Base-by-base conservation (phyloP, 129 eudicot genomes). In the Flaveria ramosissima region DNA sequence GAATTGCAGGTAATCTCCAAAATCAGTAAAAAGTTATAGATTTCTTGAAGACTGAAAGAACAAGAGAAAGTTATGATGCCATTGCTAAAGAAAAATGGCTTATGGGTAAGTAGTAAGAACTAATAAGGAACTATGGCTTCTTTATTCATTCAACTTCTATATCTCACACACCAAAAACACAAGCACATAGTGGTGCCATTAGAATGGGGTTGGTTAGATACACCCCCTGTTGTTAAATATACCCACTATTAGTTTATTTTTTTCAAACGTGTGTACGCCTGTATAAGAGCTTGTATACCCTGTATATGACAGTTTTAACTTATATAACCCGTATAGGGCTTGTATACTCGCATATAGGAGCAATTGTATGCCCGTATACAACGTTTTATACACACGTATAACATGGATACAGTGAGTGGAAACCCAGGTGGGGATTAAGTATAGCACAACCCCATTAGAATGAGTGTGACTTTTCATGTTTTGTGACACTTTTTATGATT, bases 401-500 rank as follows among this genome's bases (percentile, higher is more conserved):
- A 32, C 0, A 5, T 1, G 39, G 39, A 32, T 32, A 32, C 39
- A 32, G 3, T 4, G 39, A 32, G 39, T 32, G 39, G 39, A 32
- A 32, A 32, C 39, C 39, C 39, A 32, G 7, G 7, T 32, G 39
- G 7, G 39, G 39, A 32, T 32, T 36, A 36, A 5, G 7, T 36
- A 36, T 5, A 36, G 41, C 41, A 36, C 7, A 36, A 36, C 8
- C 5, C 57, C 23, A 57, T 9, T 9, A 13, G 51, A 70, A 78
- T 78, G 82, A 78, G 82, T 78, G 39, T 43, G 82, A n/a, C 27
- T 78, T 78, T 78, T 59, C 82, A 78, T 78, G 77, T 68, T 70
- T 45, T 78, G 70, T 53, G 76, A 59, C 14, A 12, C 82, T 78
- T 70, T 70, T 78, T 70, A 78, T 78, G 77, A 78, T 78, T 78